Base-by-base conservation (phyloP, 169 alveolate genomes). In the Plasmodium malariae region DNA sequence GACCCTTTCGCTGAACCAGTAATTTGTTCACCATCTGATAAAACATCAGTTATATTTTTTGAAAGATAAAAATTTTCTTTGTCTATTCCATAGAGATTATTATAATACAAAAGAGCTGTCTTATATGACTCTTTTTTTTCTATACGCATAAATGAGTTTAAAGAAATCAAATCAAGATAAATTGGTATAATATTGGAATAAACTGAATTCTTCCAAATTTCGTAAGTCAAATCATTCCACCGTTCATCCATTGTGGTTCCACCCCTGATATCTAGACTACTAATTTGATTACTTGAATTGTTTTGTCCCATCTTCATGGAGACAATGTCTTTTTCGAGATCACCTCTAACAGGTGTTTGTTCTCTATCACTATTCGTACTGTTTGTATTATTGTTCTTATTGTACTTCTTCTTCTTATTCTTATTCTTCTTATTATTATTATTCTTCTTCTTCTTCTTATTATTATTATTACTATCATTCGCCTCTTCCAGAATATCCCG, bases 1-100 rank as follows among this genome's bases (percentile, higher is more conserved):
- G 89, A 62, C n/a, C 89, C 89, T 78, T 78, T 78, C 19, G 59
- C 55, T 24, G 78, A 78, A 28, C 89, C 89, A 12, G 89, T 78
- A 28, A 78, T 62, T 65, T 78, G 89, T 24, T 63, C 63, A 19
- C 89, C 89, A 55, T 78, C 78, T 9, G 76, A 49, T 26, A 78
- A 54, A 21, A 78, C 76, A 63, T 78, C 70, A 14, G 43, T 60
- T 62, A 78, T 78, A 40, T 78, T 48, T 48, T 55, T 57, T 3
- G 89, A 78, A 26, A 62, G 69, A 54, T 78, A 78, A 14, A 48
- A 78, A 49, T 63, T 78, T 60, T 78, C 89, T 54, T 63, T 62
- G 54, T 78, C 69, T 67, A 63, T 78, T 5, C 89, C 73, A 37
- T 48, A 63, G 24, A 78, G 54, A 55, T 68, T 60, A 40, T 62